Percentiles rank a stretch among this genome's conserved stretches.
These are phyloP conservation scores for Sugiyamaella chiloensis DNA, from an alignment of 805 yeast species.

Conservation along the genomic window DNA sequence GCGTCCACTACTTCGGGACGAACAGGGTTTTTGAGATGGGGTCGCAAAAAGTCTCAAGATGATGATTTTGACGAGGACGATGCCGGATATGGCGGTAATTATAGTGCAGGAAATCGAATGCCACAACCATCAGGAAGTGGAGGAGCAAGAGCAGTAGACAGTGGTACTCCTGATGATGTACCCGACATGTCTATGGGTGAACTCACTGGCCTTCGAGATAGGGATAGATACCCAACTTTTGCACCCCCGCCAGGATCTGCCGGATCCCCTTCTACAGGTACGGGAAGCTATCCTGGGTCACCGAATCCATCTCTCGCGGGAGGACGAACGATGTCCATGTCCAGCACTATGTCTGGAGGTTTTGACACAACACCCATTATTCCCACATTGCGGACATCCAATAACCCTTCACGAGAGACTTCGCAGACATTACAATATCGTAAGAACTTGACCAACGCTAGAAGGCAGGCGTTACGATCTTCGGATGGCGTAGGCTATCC, in stretches of 20 bases:
- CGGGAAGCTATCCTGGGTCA: slow-evolving; percentile 2
- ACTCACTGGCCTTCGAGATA: slow-evolving; percentile 28
- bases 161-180: slow-evolving; percentile 5
- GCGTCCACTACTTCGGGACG: slow-evolving; percentile 20
- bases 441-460: slow-evolving; percentile 22
- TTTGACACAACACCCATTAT: slow-evolving; percentile 37
- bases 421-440: slow-evolving; percentile 20
- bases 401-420: slow-evolving; percentile 10
- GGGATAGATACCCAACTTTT: slow-evolving; percentile 35
- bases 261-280: neutral
- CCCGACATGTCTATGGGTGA: slow-evolving; percentile 25
- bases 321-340: slow-evolving; percentile 32
- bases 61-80: slow-evolving; percentile 28
- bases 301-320: neutral
- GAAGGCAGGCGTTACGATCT: slow-evolving; percentile 22
- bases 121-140: too few relatives aligned
- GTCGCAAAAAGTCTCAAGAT: slow-evolving; percentile 17
- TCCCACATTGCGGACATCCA: slow-evolving; percentile 27
- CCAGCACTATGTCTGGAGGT: slow-evolving; percentile 29
- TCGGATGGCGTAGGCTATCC: slow-evolving; percentile 19
- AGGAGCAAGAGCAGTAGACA: slow-evolving; percentile 21
- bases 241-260: slow-evolving; percentile 12
- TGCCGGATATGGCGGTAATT: slow-evolving; percentile 26
- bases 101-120: too few relatives aligned
- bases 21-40: slow-evolving; percentile 25